Percentiles rank a stretch among this genome's conserved stretches.
Evolutionary conservation across 2,329 filamentous ascomycete species (phyloP).

Genomic region (Plectosphaerella sp.): DNA sequence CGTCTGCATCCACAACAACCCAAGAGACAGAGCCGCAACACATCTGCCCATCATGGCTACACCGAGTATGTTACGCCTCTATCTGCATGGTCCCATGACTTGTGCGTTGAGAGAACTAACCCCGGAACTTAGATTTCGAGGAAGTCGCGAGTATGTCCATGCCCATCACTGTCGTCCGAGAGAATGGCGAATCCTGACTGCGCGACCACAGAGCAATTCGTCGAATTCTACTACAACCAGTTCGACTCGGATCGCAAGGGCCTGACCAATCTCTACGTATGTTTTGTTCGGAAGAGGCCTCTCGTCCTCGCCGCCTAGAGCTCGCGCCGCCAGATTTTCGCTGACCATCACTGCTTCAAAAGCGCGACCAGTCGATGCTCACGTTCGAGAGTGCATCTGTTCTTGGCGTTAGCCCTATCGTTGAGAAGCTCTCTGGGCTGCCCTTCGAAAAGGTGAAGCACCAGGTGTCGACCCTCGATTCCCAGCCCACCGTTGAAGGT

Average conservation of each 20-base stretch:
- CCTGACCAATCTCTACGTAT: conserved; percentile 76
- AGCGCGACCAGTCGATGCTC: conserved; percentile 85
- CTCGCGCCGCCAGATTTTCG: background rate
- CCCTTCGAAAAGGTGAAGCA: conserved; percentile 82
- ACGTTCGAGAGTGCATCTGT: conserved; percentile 77
- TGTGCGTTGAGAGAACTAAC: conserved; percentile 3
- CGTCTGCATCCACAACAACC: background rate
- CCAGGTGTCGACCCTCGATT: conserved; percentile 71
- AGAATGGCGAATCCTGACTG: background rate
- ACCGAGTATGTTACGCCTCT: background rate
- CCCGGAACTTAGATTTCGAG: conserved; percentile 32
- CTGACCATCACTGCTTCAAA: conserved; percentile 1
- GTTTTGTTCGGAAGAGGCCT: conserved; percentile 19
- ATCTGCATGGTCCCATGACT: background rate
- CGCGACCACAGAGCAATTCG: conserved; percentile 68
- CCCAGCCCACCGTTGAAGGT: conserved; percentile 69
- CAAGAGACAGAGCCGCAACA: background rate
- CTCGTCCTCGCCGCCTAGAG: too few relatives aligned
- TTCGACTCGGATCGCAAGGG: conserved; percentile 70
- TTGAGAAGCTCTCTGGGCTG: conserved; percentile 71
- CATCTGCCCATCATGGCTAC: background rate
- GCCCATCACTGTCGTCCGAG: background rate
- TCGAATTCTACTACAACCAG: conserved; percentile 83
- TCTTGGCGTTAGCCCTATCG: conserved; percentile 61
- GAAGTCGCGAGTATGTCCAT: conserved; percentile 41